phyloP scores from a whole-genome alignment of 2,329 filamentous ascomycete genomes.

The Podosphaera xanthii region DNA sequence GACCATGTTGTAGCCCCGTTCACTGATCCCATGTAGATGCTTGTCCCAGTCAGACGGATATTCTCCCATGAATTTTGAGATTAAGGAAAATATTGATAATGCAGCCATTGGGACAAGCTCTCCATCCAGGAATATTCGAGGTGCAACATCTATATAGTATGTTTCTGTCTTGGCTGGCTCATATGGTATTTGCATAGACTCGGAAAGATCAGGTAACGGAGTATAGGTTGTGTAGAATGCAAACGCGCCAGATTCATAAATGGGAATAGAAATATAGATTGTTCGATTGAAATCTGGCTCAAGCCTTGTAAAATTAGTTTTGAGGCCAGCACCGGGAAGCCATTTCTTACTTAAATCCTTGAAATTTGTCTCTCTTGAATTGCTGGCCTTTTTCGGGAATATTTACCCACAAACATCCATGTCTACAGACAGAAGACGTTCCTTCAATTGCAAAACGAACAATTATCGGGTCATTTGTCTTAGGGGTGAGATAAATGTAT shows the following conservation, averaged over 20 bases:
- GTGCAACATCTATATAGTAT: conserved; percentile 89
- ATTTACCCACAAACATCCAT: conserved; percentile 93
- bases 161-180: conserved; percentile 44
- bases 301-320: conserved; percentile 30
- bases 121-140: conserved; percentile 51
- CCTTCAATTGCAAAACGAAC: conserved; percentile 83
- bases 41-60: conserved; percentile 79
- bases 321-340: not conserved
- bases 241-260: conserved; percentile 67
- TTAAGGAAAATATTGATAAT: conserved; percentile 74
- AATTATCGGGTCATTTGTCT: conserved; percentile 48
- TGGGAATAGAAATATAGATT: conserved; percentile 72
- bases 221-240: conserved; percentile 87
- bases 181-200: conserved; percentile 23
- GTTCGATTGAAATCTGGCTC: conserved; percentile 80
- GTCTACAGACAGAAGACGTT: conserved; percentile 80
- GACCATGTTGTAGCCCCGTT: conserved; percentile 93
- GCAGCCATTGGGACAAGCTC: conserved; percentile 61
- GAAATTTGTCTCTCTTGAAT: conserved; percentile 61
- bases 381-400: conserved; percentile 54
- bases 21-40: conserved; percentile 69
- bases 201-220: conserved; percentile 51
- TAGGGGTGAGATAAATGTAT: conserved; percentile 76
- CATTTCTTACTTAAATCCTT: conserved; percentile 59
- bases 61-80: conserved; percentile 95